Evolutionary conservation across 116 monocot species (phyloP).

Genomic region (Dioscorea cayenensis): DNA sequence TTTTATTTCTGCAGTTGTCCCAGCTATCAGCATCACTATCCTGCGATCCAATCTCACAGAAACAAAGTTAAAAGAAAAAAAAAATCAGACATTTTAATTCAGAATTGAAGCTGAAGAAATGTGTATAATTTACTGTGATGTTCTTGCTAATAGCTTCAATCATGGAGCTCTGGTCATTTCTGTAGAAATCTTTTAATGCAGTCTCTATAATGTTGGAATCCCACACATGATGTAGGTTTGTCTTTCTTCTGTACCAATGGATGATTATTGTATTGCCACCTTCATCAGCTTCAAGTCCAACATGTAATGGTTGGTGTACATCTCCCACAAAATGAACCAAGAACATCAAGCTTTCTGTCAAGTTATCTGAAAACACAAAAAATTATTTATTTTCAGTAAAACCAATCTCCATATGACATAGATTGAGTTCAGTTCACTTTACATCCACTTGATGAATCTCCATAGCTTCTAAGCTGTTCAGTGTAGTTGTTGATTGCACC

Average conservation of each 20-base stretch:
- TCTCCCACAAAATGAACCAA: constrained; percentile 80
- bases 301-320: constrained; percentile 70
- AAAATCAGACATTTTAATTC: neutral
- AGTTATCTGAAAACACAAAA: constrained; percentile 39
- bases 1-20: constrained; percentile 33
- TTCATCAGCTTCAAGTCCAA: constrained; percentile 30
- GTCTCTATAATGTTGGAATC: constrained; percentile 65
- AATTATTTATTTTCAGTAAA: neutral
- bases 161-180: constrained; percentile 46
- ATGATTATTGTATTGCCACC: constrained; percentile 61
- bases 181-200: constrained; percentile 53
- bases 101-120: neutral
- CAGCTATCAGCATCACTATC: constrained; percentile 37
- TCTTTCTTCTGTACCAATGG: constrained; percentile 73
- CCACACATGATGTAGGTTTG: constrained; percentile 89
- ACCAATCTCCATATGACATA: neutral
- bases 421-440: neutral
- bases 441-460: constrained; percentile 44
- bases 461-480: constrained; percentile 37
- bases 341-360: constrained; percentile 76
- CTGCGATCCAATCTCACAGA: constrained; percentile 15
- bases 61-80: neutral
- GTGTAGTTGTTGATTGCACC: constrained; percentile 95
- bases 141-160: constrained; percentile 48
- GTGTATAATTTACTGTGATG: constrained; percentile 48